Percentiles rank a stretch among this genome's conserved stretches.
Conservation (phyloP, 2,329 filamentous ascomycete genomes). For the Ascochyta clinopodiicola region DNA sequence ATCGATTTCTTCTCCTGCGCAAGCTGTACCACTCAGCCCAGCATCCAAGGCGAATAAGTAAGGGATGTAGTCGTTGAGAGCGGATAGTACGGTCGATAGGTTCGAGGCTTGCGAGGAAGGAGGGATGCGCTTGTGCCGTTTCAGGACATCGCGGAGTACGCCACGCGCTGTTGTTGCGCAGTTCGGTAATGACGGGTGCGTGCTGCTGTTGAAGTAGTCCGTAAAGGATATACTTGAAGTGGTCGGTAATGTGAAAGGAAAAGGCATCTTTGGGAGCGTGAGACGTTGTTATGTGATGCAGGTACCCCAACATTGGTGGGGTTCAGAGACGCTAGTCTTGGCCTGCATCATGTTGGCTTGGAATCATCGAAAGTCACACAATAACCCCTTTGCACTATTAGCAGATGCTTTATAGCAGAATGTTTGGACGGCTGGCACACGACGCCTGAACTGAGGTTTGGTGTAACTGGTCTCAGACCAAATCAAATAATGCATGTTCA, state of each 20-base stretch:
- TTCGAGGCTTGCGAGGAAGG: slow-evolving; percentile 72
- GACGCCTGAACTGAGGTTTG: background rate
- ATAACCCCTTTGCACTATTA: slow-evolving; percentile 4
- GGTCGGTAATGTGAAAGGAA: slow-evolving; percentile 85
- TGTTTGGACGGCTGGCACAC: background rate
- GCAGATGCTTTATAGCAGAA: background rate
- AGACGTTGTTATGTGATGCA: slow-evolving; percentile 28
- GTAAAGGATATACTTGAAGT: slow-evolving; percentile 87
- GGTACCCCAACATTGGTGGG: slow-evolving; percentile 35
- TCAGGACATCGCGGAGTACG: slow-evolving; percentile 81
- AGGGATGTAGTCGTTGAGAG: slow-evolving; percentile 79
- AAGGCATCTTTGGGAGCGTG: slow-evolving; percentile 71
- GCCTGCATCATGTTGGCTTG: slow-evolving; percentile 12
- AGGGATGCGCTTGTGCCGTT: slow-evolving; percentile 87
- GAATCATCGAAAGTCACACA: background rate
- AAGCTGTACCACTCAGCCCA: slow-evolving; percentile 66
- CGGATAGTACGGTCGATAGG: slow-evolving; percentile 72
- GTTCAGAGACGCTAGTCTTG: slow-evolving; percentile 20
- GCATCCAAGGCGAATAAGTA: slow-evolving; percentile 81
- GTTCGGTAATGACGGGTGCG: slow-evolving; percentile 87
- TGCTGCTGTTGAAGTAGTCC: slow-evolving; percentile 75
- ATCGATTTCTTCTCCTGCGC: slow-evolving; percentile 68
- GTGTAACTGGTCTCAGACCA: slow-evolving; percentile 10
- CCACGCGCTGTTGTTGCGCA: slow-evolving; percentile 83
- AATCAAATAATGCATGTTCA: slow-evolving; percentile 17